phyloP scores from a whole-genome alignment of 306 rosid genomes.

The Trifolium pratense region DNA sequence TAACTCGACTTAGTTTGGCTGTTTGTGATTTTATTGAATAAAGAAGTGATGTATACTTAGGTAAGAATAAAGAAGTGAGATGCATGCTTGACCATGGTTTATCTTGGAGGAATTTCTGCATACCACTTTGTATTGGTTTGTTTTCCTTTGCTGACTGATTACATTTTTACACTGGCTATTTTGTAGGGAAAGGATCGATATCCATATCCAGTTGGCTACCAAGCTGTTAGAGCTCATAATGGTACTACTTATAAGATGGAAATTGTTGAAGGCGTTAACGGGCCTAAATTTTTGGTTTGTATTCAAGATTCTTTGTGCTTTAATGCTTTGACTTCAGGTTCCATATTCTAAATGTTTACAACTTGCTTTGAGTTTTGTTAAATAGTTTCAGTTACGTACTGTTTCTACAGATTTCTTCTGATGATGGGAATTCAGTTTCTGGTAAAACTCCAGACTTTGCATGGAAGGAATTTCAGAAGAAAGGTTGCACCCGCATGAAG shows the following conservation, averaged over 20 bases:
- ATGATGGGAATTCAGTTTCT: slow-evolving; percentile 69
- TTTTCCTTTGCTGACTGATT: slow-evolving; percentile 29
- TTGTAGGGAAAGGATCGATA: slow-evolving; percentile 89
- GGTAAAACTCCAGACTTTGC: slow-evolving; percentile 91
- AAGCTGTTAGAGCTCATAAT: slow-evolving; percentile 68
- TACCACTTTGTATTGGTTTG: slow-evolving; percentile 10
- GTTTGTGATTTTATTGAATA: not conserved
- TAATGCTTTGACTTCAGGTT: slow-evolving; percentile 30
- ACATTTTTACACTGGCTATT: slow-evolving; percentile 23
- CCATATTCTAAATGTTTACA: slow-evolving; percentile 10
- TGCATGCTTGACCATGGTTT: slow-evolving; percentile 9
- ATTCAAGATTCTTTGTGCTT: slow-evolving; percentile 33
- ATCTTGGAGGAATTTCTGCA: not conserved
- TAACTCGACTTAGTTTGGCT: not conserved
- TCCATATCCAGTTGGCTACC: slow-evolving; percentile 88
- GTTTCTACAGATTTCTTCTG: slow-evolving; percentile 61
- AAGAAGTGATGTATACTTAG: slow-evolving; percentile 11
- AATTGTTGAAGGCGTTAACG: slow-evolving; percentile 78
- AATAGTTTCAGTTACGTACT: slow-evolving; percentile 29
- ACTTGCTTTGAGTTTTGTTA: slow-evolving; percentile 34
- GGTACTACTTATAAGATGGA: slow-evolving; percentile 76
- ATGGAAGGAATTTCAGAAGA: slow-evolving; percentile 79
- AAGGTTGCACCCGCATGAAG: slow-evolving; percentile 58
- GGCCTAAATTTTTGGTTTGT: slow-evolving; percentile 79
- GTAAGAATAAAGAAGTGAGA: not conserved